These are phyloP conservation scores for Plasmodium inui DNA, from an alignment of 169 alveolate genomes.

Conservation along the genomic window DNA sequence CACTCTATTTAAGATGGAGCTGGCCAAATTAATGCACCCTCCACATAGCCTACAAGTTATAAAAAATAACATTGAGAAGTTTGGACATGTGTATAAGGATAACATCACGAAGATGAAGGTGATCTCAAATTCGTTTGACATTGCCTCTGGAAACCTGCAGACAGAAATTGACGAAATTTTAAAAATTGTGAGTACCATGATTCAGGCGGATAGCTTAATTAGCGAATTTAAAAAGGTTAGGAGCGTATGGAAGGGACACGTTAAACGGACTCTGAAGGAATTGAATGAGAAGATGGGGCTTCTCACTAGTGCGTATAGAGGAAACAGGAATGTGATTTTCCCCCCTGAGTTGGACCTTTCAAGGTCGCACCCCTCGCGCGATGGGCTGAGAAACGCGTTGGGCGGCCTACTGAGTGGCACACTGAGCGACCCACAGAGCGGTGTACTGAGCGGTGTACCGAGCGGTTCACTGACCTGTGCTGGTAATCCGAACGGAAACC, in stretches of 20 bases:
- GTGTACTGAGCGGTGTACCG: not conserved
- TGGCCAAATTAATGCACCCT: slow-evolving; percentile 15
- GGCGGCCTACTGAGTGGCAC: not conserved
- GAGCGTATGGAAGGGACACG: slow-evolving; percentile 5
- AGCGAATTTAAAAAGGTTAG: slow-evolving; percentile 23
- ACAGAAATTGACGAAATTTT: slow-evolving; percentile 22
- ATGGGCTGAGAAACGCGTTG: not conserved
- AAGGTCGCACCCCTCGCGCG: not conserved
- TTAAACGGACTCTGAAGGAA: not conserved
- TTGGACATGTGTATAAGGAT: slow-evolving; percentile 27
- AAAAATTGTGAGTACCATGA: not conserved
- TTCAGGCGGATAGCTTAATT: slow-evolving; percentile 10
- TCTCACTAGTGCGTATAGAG: not conserved
- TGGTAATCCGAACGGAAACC: not conserved
- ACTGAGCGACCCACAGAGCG: not conserved
- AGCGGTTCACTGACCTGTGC: not conserved
- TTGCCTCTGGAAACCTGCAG: slow-evolving; percentile 18
- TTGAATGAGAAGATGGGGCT: not conserved
- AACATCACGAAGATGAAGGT: not conserved
- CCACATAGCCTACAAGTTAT: not conserved
- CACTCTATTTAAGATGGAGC: not conserved
- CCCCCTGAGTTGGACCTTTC: not conserved
- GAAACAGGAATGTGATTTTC: slow-evolving; percentile 6
- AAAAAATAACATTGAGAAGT: slow-evolving; percentile 19
- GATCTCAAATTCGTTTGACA: not conserved